Evolutionary conservation across 305 asterid genomes (phyloP), one percentile per base, ranked within the genome.

Genomic region (Ruellia speciosa): DNA sequence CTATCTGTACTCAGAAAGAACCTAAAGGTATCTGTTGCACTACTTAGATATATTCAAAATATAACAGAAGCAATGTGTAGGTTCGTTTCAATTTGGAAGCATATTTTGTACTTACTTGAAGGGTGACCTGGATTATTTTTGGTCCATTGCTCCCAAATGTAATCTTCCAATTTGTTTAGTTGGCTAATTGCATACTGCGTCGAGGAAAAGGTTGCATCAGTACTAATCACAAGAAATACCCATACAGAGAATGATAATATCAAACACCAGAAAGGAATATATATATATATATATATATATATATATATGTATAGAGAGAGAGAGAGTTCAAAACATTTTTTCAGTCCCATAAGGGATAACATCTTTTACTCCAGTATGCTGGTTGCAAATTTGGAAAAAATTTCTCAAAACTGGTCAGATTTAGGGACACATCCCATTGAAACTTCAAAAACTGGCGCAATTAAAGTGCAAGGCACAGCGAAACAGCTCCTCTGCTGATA

Each of bases 81-180:
- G 61, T 54, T 63, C 17, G 39, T 18, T 40, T 49, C 14, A 55
- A 47, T 31, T 55, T 7, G 54, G 47, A 61, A 37, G 59, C 17
- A 49, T 52, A 66, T 8, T 59, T 54, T 58, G 55, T 54, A 68
- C 90, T 59, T 72, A 86, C 93, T 72, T 71, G 52, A 65, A 12
- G 80, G 65, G 59, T 71, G 81, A 60, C 68, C 75, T 16, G 62
- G 83, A 57, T 64, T 76, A 71, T 56, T 78, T 77, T 66, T 81
- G 1, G 75, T 72, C 99, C 97, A 92, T 37, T 83, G 85, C 72
- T 80, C 90, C 84, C 84, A 86, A 75, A 92, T 92, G 94, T 84
- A 86, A 70, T 88, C 97, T 81, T 92, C 99, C 88, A 92, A 66
- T 72, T 76, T 92, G 63, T 74, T 82, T 71, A 92, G 79, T 64